Conservation (phyloP, 257 asterid genomes). For the Solanum ossicruentum region DNA sequence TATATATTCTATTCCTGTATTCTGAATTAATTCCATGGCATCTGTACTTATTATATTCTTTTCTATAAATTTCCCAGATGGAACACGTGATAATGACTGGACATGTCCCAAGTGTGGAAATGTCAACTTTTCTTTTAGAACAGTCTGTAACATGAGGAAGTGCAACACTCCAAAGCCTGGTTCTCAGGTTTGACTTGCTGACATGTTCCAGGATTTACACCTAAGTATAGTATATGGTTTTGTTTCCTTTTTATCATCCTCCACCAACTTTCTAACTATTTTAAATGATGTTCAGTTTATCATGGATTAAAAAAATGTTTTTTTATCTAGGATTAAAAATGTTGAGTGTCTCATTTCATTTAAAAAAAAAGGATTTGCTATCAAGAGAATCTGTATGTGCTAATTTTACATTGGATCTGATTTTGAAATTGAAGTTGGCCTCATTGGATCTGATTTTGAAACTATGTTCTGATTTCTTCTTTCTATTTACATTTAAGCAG, state of each 20-base stretch:
- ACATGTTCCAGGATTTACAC: neutral
- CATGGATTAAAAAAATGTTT: neutral
- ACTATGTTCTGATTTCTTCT: neutral
- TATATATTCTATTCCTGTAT: neutral
- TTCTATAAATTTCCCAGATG: constrained; percentile 34
- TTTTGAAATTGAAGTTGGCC: neutral
- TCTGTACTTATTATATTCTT: neutral
- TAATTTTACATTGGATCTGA: neutral
- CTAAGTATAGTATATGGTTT: neutral
- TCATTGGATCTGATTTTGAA: neutral
- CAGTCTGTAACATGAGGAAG: constrained; percentile 88
- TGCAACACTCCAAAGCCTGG: constrained; percentile 94
- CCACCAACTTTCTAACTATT: neutral
- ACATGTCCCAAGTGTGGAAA: constrained; percentile 86
- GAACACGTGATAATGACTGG: constrained; percentile 86
- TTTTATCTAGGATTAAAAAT: neutral
- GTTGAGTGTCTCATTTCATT: neutral
- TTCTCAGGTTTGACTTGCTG: constrained; percentile 45
- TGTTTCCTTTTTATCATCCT: neutral
- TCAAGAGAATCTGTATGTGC: neutral
- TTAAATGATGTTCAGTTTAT: neutral
- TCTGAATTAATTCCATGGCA: neutral
- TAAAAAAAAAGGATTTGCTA: neutral
- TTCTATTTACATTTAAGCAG: constrained; percentile 22
- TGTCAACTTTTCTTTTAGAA: constrained; percentile 74